Evolutionary conservation across 2,329 filamentous ascomycete genomes (phyloP).

Genomic region (Beauveria asiatica): DNA sequence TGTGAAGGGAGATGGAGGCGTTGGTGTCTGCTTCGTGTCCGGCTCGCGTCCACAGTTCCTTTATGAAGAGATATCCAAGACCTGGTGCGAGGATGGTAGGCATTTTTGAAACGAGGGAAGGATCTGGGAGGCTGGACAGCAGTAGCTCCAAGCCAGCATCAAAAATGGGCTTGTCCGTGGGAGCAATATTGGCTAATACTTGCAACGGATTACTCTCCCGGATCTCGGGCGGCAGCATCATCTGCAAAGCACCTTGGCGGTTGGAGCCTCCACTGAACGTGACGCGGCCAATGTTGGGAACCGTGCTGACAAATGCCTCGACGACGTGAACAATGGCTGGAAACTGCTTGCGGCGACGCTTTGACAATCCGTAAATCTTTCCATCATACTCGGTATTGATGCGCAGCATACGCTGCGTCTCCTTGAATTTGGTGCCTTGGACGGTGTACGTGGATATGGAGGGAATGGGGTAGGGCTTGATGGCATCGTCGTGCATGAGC

Average conservation of each 20-base stretch:
- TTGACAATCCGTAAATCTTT: slow-evolving; percentile 70
- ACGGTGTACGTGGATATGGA: slow-evolving; percentile 74
- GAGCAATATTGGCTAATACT: slow-evolving; percentile 22
- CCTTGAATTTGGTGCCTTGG: slow-evolving; percentile 48
- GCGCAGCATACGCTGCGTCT: slow-evolving; percentile 42
- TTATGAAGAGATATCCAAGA: slow-evolving; percentile 36
- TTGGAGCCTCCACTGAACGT: slow-evolving; percentile 86
- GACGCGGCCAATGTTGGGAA: slow-evolving; percentile 64
- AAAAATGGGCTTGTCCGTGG: slow-evolving; percentile 22
- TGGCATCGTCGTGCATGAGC: slow-evolving; percentile 67
- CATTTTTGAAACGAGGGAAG: slow-evolving; percentile 25
- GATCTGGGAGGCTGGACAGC: slow-evolving; percentile 32
- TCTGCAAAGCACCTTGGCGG: slow-evolving; percentile 72
- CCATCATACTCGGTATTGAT: slow-evolving; percentile 40
- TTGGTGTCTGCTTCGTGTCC: slow-evolving; percentile 44
- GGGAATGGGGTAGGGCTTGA: slow-evolving; percentile 74
- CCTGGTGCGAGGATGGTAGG: slow-evolving; percentile 35
- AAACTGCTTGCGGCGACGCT: slow-evolving; percentile 70
- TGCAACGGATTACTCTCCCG: slow-evolving; percentile 58
- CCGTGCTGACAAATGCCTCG: slow-evolving; percentile 59
- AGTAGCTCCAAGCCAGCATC: slow-evolving; percentile 31
- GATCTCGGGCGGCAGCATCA: slow-evolving; percentile 51
- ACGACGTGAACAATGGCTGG: slow-evolving; percentile 76
- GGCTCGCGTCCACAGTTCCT: slow-evolving; percentile 42
- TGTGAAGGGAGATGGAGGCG: slow-evolving; percentile 62